Evolutionary conservation across 1,284 basidiomycete genomes (phyloP), one percentile per base, ranked within the genome.

Genomic region (Sanghuangporus weigelae): DNA sequence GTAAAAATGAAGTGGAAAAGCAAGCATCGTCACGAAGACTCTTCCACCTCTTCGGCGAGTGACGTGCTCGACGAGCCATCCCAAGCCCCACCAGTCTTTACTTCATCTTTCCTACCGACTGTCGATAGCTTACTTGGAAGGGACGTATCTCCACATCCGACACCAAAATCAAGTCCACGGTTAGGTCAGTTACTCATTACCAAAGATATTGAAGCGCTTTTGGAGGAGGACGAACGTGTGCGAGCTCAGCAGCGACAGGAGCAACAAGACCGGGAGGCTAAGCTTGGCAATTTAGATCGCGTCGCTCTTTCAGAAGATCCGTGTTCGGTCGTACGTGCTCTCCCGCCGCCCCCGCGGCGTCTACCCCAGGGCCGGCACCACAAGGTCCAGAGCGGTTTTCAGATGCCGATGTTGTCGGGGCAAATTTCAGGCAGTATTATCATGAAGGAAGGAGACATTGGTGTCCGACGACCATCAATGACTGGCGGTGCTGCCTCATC

Each of bases 141-240:
- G 38, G 51, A 62, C 31, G 2, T 49, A 16, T 35, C 46, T 35
- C 44, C 31, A 23, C 49, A 21, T 2, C 11, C 60, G 21, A 56
- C 53, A 36, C 40, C 57, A 14, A 44, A 21, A 23, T 53, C 14
- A 23, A 54, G 53, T 48, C 55, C 54, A 26, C 40, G 26, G 19
- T 40, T 60, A 21, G 42, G 40, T 16, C 19, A 16, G 21, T 72
- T 86, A 58, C 73, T 78, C 21, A 87, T 87, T 64, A 85, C 84
- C 2, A 79, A 82, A 0, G 80, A 87, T 70, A 79, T 87, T 54
- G 80, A 85, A 67, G 86, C 86, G 8, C 71, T 87, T 8, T 75
- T 87, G 63, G 80, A 85, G 69, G 81, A 84, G 67, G 85, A 86
- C 63, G 83, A 85, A 62, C 76, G 77, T 62, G 36, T 69, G 66